Evolutionary conservation across 129 eudicot species (phyloP), one percentile per base, ranked within the genome.

Genomic region (Apium graveolens): DNA sequence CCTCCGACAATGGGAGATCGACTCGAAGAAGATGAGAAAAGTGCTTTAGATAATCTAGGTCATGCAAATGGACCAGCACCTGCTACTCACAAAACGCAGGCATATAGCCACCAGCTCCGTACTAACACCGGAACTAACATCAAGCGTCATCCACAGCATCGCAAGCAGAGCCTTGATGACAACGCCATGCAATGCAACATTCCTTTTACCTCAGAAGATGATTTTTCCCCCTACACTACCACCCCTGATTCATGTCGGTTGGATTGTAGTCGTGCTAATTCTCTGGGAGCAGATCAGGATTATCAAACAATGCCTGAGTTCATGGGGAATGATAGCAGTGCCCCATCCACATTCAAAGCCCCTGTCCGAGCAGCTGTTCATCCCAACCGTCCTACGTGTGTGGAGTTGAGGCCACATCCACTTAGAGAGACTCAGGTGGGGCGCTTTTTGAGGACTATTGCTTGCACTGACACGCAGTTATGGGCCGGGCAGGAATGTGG

Each of bases 401-500:
- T 96, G 10, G 99, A 96, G 86, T 85, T 96, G 37, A 81, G 99
- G 82, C 99, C 99, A 1, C 99, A 96, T 62, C 99, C 99, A 26
- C 81, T 96, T 18, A 78, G 96, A 74, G 99, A 96, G 86, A 96
- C 99, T 27, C 97, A 96, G 83, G 95, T 89, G 9, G 99, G 99
- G 8, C 88, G 83, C 32, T 92, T 90, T 77, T 80, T 96, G 79
- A 82, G 96, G 72, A 87, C 97, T 4, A 90, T 96, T 53, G 93
- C 88, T 4, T 90, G 97, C 78, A 96, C 97, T 44, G 94, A 92
- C 70, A 90, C 92, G 3, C 97, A 96, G 42, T 48, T 96, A 44
- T 96, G 99, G 99, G 99, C 97, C 5, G 99, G 99, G 6, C 97
- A 88, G 79, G 99, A 96, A 78, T 85, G 79, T 4, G 99, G 99